These are phyloP conservation scores for Austroboletus novae-zelandiae DNA, from an alignment of 1,284 basidiomycete genomes.

Conservation along the genomic window DNA sequence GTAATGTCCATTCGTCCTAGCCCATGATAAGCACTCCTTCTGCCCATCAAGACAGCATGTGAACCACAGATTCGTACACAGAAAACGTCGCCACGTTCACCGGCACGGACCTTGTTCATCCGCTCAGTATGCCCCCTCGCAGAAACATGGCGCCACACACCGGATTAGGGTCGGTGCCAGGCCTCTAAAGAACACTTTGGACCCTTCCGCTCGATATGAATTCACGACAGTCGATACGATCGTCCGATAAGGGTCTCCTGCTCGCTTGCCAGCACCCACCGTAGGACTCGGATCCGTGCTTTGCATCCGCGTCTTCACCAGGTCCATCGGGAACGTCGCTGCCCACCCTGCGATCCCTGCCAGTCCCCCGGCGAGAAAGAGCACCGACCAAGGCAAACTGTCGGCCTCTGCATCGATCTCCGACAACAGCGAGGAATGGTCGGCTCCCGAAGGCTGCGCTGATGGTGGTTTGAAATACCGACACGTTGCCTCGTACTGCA, in stretches of 20 bases:
- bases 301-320: slow-evolving; percentile 86
- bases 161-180: slow-evolving; percentile 77
- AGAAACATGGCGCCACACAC: slow-evolving; percentile 39
- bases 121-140: too few species aligned
- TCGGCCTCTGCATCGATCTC: slow-evolving; percentile 46
- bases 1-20: too few species aligned
- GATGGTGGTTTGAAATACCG: slow-evolving; percentile 47
- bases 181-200: slow-evolving; percentile 70
- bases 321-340: slow-evolving; percentile 80
- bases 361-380: slow-evolving; percentile 75
- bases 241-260: slow-evolving; percentile 50
- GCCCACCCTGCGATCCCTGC: slow-evolving; percentile 75
- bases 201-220: slow-evolving; percentile 66
- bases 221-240: slow-evolving; percentile 55
- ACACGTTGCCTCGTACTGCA: slow-evolving; percentile 72
- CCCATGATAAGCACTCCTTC: too few species aligned
- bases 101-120: slow-evolving; percentile 34
- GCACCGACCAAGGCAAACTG: slow-evolving; percentile 48
- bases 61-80: slow-evolving; percentile 43
- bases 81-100: slow-evolving; percentile 60
- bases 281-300: slow-evolving; percentile 32
- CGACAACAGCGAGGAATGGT: slow-evolving; percentile 40
- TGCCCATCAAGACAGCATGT: slow-evolving; percentile 14
- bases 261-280: too few species aligned
- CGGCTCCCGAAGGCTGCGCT: slow-evolving; percentile 9